Evolutionary conservation across 768 basidiomycete genomes (phyloP).

Genomic region (Podaxis carcinomalis): DNA sequence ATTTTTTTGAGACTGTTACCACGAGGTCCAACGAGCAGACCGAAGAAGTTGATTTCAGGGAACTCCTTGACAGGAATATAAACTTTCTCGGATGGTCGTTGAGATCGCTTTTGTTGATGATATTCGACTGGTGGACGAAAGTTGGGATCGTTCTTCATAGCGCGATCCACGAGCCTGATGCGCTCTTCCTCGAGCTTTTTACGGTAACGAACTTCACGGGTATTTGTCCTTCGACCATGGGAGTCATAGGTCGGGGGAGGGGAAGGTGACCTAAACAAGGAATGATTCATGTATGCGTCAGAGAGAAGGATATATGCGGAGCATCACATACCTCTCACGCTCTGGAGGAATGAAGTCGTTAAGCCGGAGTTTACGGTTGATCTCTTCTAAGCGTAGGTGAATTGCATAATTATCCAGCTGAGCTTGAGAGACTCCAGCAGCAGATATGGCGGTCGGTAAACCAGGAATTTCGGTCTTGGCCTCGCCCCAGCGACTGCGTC

Average conservation of each 20-base stretch:
- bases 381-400: slow-evolving; percentile 93
- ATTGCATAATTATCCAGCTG: slow-evolving; percentile 98
- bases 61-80: slow-evolving; percentile 99
- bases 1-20: slow-evolving; percentile 99
- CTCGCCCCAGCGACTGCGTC: slow-evolving; percentile 97
- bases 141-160: slow-evolving; percentile 96
- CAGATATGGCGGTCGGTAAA: slow-evolving; percentile 89
- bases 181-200: slow-evolving; percentile 94
- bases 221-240: slow-evolving; percentile 97
- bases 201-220: slow-evolving; percentile 96
- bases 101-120: slow-evolving; percentile 89
- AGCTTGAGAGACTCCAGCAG: slow-evolving; percentile 89
- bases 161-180: slow-evolving; percentile 88
- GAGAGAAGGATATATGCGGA: neutral
- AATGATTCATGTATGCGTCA: slow-evolving; percentile 23
- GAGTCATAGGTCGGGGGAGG: slow-evolving; percentile 97
- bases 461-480: slow-evolving; percentile 89
- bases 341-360: slow-evolving; percentile 97
- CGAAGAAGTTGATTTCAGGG: slow-evolving; percentile 99
- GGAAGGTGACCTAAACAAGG: slow-evolving; percentile 71
- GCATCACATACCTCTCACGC: slow-evolving; percentile 68
- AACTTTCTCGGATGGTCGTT: slow-evolving; percentile 94
- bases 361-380: slow-evolving; percentile 88
- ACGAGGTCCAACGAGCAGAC: slow-evolving; percentile 94
- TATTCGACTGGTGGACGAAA: slow-evolving; percentile 98